phyloP scores from a whole-genome alignment of 2,329 filamentous ascomycete species.

The Aureobasidium sp. region DNA sequence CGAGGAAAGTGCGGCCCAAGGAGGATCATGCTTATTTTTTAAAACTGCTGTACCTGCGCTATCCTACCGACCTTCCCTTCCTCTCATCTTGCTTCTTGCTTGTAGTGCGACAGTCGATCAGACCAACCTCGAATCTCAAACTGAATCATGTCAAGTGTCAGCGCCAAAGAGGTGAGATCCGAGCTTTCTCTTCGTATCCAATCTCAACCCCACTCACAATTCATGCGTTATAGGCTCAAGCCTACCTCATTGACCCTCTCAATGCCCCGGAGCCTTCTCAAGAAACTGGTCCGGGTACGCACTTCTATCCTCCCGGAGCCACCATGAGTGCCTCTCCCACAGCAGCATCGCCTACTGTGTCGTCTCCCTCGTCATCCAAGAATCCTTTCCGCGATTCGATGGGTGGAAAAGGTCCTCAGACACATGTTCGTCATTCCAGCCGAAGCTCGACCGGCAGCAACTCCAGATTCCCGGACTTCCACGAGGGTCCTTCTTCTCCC shows the following conservation, averaged over 20 bases:
- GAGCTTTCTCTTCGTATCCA: background rate
- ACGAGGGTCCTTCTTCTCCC: conserved; percentile 31
- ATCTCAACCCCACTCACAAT: conserved; percentile 16
- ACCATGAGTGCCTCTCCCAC: conserved; percentile 23
- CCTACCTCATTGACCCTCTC: conserved; percentile 63
- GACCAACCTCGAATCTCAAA: background rate
- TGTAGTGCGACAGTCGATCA: background rate
- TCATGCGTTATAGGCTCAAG: conserved; percentile 46
- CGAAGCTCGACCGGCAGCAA: conserved; percentile 48
- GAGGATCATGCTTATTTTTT: background rate
- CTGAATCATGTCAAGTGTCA: conserved; percentile 8
- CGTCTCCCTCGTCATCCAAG: conserved; percentile 32
- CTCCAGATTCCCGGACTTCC: conserved; percentile 43
- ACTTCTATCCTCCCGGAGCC: conserved; percentile 34
- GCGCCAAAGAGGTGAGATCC: conserved; percentile 20
- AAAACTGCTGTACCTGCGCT: conserved; percentile 7
- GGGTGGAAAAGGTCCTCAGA: conserved; percentile 11
- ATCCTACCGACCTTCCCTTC: background rate
- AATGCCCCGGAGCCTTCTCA: conserved; percentile 60
- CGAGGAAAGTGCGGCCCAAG: background rate
- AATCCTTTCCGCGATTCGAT: conserved; percentile 36
- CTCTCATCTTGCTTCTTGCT: conserved; percentile 1
- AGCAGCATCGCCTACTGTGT: conserved; percentile 27
- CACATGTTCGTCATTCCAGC: conserved; percentile 22
- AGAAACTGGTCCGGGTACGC: conserved; percentile 57